These are phyloP conservation scores for Lachancea waltii DNA, from an alignment of 805 yeast genomes.

Conservation along the genomic window DNA sequence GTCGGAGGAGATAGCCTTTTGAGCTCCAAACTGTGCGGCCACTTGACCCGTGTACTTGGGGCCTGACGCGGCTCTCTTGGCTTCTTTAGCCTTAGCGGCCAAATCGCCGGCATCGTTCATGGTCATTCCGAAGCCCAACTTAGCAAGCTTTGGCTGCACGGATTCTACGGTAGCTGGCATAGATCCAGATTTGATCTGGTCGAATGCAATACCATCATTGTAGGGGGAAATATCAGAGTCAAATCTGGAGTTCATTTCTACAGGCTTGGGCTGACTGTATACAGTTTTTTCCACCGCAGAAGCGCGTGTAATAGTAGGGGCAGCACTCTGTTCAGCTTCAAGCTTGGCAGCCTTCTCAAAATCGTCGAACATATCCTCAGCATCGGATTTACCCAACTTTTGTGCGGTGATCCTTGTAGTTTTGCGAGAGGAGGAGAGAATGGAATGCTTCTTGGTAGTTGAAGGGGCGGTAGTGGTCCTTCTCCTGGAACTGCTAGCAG, in stretches of 20 bases:
- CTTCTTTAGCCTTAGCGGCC: constrained; percentile 35
- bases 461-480: constrained; percentile 22
- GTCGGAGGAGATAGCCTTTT: constrained; percentile 94
- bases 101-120: constrained; percentile 49
- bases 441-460: constrained; percentile 37
- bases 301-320: not conserved
- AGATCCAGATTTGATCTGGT: constrained; percentile 16
- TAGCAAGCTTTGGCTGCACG: constrained; percentile 67
- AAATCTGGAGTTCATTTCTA: constrained; percentile 34
- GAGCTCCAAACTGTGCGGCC: constrained; percentile 71
- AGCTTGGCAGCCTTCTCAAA: constrained; percentile 73
- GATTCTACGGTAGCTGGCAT: constrained; percentile 33
- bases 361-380: constrained; percentile 46
- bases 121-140: constrained; percentile 86
- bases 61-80: constrained; percentile 41
- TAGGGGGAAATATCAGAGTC: constrained; percentile 11
- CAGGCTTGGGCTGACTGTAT: constrained; percentile 33
- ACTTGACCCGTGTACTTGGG: constrained; percentile 70
- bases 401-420: constrained; percentile 51
- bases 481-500: constrained; percentile 27
- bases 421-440: constrained; percentile 50
- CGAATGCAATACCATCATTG: constrained; percentile 15
- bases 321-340: constrained; percentile 59
- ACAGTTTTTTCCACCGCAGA: constrained; percentile 2
- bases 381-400: constrained; percentile 49